phyloP scores from a whole-genome alignment of 2,329 filamentous ascomycete species.

The Penicillium sp. region DNA sequence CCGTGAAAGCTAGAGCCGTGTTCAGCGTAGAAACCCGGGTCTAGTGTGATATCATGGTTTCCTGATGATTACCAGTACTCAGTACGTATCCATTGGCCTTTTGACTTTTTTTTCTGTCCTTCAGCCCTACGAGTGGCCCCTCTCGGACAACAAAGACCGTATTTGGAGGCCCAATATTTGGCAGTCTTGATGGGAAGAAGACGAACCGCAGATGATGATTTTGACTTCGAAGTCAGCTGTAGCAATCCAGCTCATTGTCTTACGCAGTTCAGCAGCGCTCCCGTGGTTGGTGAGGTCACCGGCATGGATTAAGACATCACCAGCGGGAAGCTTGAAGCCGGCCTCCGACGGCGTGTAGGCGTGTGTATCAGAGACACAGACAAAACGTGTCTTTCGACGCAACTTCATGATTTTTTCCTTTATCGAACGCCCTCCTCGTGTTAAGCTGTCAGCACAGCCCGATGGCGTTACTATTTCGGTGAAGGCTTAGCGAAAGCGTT shows the following conservation, averaged over 20 bases:
- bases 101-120: too few relatives aligned
- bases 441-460: too few relatives aligned
- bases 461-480: too few relatives aligned
- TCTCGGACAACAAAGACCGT: too few relatives aligned
- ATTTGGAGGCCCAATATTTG: too few relatives aligned
- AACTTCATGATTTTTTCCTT: too few relatives aligned
- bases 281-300: slow-evolving; percentile 53
- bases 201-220: slow-evolving; percentile 48
- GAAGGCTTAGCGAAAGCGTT: too few relatives aligned
- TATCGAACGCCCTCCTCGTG: too few relatives aligned
- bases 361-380: slow-evolving; percentile 54
- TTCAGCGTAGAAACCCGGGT: slow-evolving; percentile 41
- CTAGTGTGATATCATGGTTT: slow-evolving; percentile 52
- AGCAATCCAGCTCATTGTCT: slow-evolving; percentile 47
- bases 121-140: too few relatives aligned
- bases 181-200: too few relatives aligned
- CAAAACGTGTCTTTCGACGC: slow-evolving; percentile 43
- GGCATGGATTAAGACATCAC: slow-evolving; percentile 53
- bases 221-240: slow-evolving; percentile 47
- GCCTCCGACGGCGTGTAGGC: slow-evolving; percentile 43
- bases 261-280: slow-evolving; percentile 43
- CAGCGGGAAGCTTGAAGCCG: slow-evolving; percentile 45
- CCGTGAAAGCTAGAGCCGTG: slow-evolving; percentile 40
- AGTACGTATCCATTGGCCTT: too few relatives aligned
- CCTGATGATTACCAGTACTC: too few relatives aligned